Conservation (phyloP, 257 asterid genomes). For the Forsythia suspensa region DNA sequence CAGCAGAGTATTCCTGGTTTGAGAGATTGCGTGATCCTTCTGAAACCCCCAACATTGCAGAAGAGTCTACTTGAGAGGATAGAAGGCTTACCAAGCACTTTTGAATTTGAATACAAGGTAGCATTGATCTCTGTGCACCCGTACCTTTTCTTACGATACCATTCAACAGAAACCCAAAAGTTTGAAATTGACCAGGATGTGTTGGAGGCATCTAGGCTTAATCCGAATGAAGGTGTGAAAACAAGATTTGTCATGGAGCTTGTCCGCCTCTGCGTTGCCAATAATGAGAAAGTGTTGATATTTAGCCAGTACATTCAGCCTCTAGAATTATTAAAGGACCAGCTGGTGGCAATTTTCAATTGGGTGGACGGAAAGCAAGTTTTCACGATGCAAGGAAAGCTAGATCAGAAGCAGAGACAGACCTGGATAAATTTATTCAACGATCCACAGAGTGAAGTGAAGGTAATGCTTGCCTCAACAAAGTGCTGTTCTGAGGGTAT, state of each 20-base stretch:
- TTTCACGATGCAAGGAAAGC: slow-evolving; percentile 34
- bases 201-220: slow-evolving; percentile 29
- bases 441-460: slow-evolving; percentile 28
- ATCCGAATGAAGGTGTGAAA: slow-evolving; percentile 43
- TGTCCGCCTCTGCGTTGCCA: slow-evolving; percentile 35
- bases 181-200: slow-evolving; percentile 23
- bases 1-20: slow-evolving; percentile 54
- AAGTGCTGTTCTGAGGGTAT: slow-evolving; percentile 61
- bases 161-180: slow-evolving; percentile 17
- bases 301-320: slow-evolving; percentile 57
- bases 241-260: slow-evolving; percentile 51
- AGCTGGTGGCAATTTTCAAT: slow-evolving; percentile 26
- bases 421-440: slow-evolving; percentile 29
- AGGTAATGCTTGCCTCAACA: slow-evolving; percentile 50
- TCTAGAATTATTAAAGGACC: slow-evolving; percentile 36
- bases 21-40: slow-evolving; percentile 47
- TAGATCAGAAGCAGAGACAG: slow-evolving; percentile 39
- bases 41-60: slow-evolving; percentile 48
- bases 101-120: slow-evolving; percentile 36
- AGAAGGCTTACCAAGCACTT: slow-evolving; percentile 19
- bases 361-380: slow-evolving; percentile 42
- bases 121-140: slow-evolving; percentile 57
- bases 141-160: slow-evolving; percentile 21
- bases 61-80: slow-evolving; percentile 37
- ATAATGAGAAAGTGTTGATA: slow-evolving; percentile 48